Base-by-base conservation (phyloP, 169 alveolate species). In the Eimeria acervulina region DNA sequence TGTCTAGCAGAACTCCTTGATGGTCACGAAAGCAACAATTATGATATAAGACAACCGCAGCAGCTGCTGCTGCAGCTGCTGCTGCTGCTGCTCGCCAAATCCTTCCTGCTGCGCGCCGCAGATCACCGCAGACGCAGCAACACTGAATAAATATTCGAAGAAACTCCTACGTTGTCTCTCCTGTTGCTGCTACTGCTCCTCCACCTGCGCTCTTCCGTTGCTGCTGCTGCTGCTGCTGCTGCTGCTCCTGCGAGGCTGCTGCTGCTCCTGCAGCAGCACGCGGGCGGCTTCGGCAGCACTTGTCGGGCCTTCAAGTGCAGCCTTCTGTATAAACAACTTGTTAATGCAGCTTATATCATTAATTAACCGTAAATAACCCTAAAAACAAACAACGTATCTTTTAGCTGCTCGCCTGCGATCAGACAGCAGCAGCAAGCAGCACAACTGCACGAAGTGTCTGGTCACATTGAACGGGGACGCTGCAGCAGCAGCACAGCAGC, bases 221-320 rank as follows among this genome's bases (percentile, higher is more conserved):
- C 83, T 70, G 83, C 47, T 70, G 83, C 51, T 70, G 83, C 47
- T 70, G 83, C 83, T 70, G 83, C n/a, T 70, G 83, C 51, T 70
- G 51, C 74, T 61, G 74, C 26, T 61, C 13, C 74, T 1, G 12
- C 38, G 31, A 4, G 4, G 74, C 31, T 19, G 74, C 83, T 70
- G 83, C 78, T 66, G 78, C 78, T 66, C 42, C 78, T 66, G 78
- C 78, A 23, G 78, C 78, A 23, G 78, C 78, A 23, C n/a, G 23
- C 15, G 74, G 8, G 74, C 12, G 26, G 74, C 74, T 26, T n/a
- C 74, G 74, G 74, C 74, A 23, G 74, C 74, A n/a, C 36, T 26
- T 26, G 2, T 2, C 38, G 74, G 74, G 74, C 36, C 5, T 61
- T 36, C 15, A 19, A 4, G 31, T 26, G 13, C 36, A 26, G 31